phyloP scores from a whole-genome alignment of 83 land plant species.

The Picea engelmannii region DNA sequence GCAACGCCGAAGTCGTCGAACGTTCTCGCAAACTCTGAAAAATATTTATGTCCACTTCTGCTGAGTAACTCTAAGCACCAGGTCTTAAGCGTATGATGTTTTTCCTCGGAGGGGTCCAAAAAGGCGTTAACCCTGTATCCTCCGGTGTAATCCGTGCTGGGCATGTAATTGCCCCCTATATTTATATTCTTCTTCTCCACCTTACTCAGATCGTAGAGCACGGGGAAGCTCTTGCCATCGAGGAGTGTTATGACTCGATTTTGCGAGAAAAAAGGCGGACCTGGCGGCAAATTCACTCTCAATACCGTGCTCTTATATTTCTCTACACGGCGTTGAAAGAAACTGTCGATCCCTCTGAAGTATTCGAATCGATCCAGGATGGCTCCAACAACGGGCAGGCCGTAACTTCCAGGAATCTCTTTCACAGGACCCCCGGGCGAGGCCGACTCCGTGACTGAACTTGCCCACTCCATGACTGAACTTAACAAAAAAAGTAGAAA shows the following conservation, averaged over 20 bases:
- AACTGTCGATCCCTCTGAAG: too few relatives aligned
- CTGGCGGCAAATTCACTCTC: slow-evolving; percentile 72
- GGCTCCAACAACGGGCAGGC: too few relatives aligned
- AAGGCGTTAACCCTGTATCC: slow-evolving; percentile 56
- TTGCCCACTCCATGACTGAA: too few relatives aligned
- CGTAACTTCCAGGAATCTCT: too few relatives aligned
- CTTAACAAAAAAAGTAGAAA: too few relatives aligned
- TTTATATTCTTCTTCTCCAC: slow-evolving; percentile 23
- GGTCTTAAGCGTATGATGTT: too few relatives aligned
- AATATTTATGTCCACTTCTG: slow-evolving; percentile 39
- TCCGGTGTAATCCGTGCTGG: too few relatives aligned
- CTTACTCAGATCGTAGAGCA: neutral
- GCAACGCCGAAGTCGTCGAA: slow-evolving; percentile 31
- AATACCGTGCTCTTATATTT: too few relatives aligned
- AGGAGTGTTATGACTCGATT: slow-evolving; percentile 27
- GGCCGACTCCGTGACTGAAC: too few relatives aligned
- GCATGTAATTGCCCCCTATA: slow-evolving; percentile 17
- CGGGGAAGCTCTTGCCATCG: too few relatives aligned
- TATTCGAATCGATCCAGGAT: too few relatives aligned
- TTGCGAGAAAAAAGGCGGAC: slow-evolving; percentile 56
- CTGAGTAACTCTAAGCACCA: slow-evolving; percentile 19
- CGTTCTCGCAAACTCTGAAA: slow-evolving; percentile 26
- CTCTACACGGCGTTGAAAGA: too few relatives aligned
- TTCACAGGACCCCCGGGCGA: neutral
- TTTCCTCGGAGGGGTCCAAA: slow-evolving; percentile 10